Evolutionary conservation across 2,329 filamentous ascomycete species (phyloP).

Genomic region (Claviceps humidiphila): DNA sequence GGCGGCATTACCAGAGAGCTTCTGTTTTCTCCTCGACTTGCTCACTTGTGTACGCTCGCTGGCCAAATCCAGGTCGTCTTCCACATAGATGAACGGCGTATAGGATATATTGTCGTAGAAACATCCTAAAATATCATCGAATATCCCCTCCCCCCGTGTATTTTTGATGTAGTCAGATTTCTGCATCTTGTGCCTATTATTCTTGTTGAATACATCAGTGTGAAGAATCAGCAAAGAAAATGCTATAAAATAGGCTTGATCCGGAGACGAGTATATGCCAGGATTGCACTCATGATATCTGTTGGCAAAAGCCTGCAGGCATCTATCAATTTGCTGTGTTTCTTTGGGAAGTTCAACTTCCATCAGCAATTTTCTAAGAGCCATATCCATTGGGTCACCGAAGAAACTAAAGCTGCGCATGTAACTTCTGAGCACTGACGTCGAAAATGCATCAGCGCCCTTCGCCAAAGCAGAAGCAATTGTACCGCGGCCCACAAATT

Average conservation of each 20-base stretch:
- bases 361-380: constrained; percentile 88
- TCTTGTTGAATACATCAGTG: constrained; percentile 99
- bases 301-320: constrained; percentile 87
- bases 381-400: constrained; percentile 96
- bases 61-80: constrained; percentile 75
- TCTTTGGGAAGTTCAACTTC: constrained; percentile 93
- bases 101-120: constrained; percentile 99
- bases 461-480: constrained; percentile 81
- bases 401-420: constrained; percentile 95
- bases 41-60: constrained; percentile 58
- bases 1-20: constrained; percentile 49
- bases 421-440: constrained; percentile 77
- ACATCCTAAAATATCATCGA: constrained; percentile 82
- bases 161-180: constrained; percentile 93
- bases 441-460: constrained; percentile 70
- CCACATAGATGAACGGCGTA: constrained; percentile 94
- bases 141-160: constrained; percentile 81
- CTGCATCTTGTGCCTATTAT: constrained; percentile 99
- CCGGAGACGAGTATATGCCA: constrained; percentile 78
- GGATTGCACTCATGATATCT: constrained; percentile 97
- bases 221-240: constrained; percentile 95
- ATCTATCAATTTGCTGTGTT: constrained; percentile 94
- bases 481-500: constrained; percentile 62
- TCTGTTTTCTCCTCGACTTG: constrained; percentile 56
- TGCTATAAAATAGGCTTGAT: constrained; percentile 96